These are phyloP conservation scores for Suhomyces sp. DNA, from an alignment of 805 yeast species.

Conservation along the genomic window DNA sequence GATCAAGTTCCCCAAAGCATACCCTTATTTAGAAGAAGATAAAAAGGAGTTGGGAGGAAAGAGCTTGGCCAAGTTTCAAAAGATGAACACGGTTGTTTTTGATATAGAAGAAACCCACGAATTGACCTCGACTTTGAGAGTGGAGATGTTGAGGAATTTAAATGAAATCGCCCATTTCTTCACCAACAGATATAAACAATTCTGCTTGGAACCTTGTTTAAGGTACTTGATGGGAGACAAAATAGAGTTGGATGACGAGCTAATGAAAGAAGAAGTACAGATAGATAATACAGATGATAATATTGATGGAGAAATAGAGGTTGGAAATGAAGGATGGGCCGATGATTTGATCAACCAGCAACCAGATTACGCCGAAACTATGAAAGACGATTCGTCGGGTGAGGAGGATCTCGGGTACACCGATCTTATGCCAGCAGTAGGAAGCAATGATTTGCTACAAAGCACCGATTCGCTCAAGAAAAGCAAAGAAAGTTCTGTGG, in stretches of 20 bases:
- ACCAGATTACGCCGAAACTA: conserved; percentile 20
- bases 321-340: conserved; percentile 43
- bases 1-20: conserved; percentile 66
- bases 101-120: conserved; percentile 79
- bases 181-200: conserved; percentile 51
- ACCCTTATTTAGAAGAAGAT: conserved; percentile 61
- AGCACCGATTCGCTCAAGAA: conserved; percentile 17
- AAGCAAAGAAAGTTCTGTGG: background rate
- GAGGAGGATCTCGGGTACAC: conserved; percentile 24
- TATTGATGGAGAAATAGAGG: conserved; percentile 23
- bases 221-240: conserved; percentile 80
- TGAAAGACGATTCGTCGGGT: conserved; percentile 21
- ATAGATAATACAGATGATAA: conserved; percentile 22
- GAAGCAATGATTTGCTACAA: conserved; percentile 22
- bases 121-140: conserved; percentile 45
- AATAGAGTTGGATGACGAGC: conserved; percentile 41
- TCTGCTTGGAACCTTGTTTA: conserved; percentile 78
- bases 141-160: conserved; percentile 50
- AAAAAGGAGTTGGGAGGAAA: conserved; percentile 11
- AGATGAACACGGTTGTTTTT: conserved; percentile 36
- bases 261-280: conserved; percentile 22
- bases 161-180: conserved; percentile 55
- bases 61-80: conserved; percentile 17
- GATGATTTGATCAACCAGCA: conserved; percentile 40
- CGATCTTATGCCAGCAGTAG: conserved; percentile 38